Base-by-base conservation (phyloP, 2,329 filamentous ascomycete genomes). In the Pseudohalonectria lignicola region DNA sequence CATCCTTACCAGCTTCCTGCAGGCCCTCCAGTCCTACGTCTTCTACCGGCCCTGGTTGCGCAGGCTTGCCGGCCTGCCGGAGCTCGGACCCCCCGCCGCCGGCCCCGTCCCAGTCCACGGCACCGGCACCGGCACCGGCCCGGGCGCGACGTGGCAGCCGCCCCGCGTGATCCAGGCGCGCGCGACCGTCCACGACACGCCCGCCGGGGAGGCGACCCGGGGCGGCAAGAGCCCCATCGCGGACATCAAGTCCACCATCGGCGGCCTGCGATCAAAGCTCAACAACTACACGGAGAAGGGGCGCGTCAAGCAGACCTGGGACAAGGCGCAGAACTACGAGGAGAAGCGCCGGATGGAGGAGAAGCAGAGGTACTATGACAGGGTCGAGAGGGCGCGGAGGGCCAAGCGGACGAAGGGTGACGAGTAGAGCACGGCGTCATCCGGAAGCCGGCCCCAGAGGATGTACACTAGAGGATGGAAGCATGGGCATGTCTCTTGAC, bases 1-100 rank as follows among this genome's bases (percentile, higher is more conserved):
- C 59, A 55, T 71, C 37, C 45, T 59, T 12, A 59, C 66, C 3
- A 54, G 56, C 37, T 1, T 55, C 4, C 42, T 62, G 12, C 60
- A 63, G 32, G 53, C 45, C 26, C 2, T 50, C 16, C 74, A 79
- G 56, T 51, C 64, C 4, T 55, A 53, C 34, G 37, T 70, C 4
- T 57, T 75, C 43, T 59, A 61, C 44, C 55, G 56, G 34, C 42
- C 51, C 5, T 49, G 48, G 46, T 53, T 69, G 45, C 59, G 67
- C 28, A 39, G 43, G 2, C 48, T 43, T 41, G 49, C 61, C 12
- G 60, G 61, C 16, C 58, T 71, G 40, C 53, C 52, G 18, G 56
- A 56, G 5, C 39, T 58, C n/a, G 30, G 37, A n/a, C 21, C 15
- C 8, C 31, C 21, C 13, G 11, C 39, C 18, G 28, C 34, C 36